Evolutionary conservation across 305 asterid species (phyloP), one percentile per base, ranked within the genome.

Genomic region (Fraxinus ornus): DNA sequence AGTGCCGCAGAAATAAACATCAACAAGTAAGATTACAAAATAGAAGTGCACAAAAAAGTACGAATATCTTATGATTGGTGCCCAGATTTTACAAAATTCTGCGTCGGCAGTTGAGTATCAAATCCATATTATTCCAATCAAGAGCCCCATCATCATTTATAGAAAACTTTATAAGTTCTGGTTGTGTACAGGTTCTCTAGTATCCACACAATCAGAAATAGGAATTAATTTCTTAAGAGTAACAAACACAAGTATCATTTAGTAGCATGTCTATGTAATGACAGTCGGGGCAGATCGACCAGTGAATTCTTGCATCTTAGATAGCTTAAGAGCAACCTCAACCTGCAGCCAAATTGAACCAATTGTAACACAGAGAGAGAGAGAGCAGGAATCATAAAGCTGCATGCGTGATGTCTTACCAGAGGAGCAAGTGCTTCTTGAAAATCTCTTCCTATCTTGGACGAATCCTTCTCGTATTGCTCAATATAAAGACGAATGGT

Each of bases 401-500:
- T 15, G 60, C 21, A 49, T 35, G 10, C 5, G 71, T 7, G 24
- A 41, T 36, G 39, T 71, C 92, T 86, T 76, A 94, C 98, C 89
- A 96, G 89, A 24, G 98, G 98, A 86, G 95, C 93, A 84, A 96
- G 99, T 41, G 99, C 97, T 1, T 94, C 97, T 36, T 84, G 88
- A 71, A 98, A 94, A 24, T 94, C 99, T 86, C 93, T 87, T 66
- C 98, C 97, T 22, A 68, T 96, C 90, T 94, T 96, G 80, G 93
- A 89, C 28, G 99, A 62, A 83, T 92, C 97, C 81, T 91, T 92
- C 89, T 93, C 98, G 35, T 94, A 96, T 83, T 96, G 99, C 88
- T 96, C 98, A 35, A 96, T 92, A 88, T 96, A 96, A 74, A 96
- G 93, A 81, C 99, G 98, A 81, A 96, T 94, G 4, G 99, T 96